A percentile compares a stretch with the other conserved stretches of the same genome.
Conservation (phyloP, 208 protist species). For the Leishmania arabica region DNA sequence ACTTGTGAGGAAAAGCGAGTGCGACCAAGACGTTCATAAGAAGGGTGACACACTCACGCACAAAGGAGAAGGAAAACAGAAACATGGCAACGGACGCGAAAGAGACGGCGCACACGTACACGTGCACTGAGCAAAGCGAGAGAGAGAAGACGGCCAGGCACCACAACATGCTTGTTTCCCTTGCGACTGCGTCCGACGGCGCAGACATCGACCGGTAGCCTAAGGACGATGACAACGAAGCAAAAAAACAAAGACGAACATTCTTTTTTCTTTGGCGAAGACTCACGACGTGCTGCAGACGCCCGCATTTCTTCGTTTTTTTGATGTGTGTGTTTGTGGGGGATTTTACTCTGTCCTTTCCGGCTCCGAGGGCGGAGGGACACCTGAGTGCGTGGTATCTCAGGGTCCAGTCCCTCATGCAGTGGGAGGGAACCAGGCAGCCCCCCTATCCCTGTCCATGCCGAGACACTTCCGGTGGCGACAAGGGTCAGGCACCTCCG, state of each 20-base stretch:
- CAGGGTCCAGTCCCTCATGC: neutral
- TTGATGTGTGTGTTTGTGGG: too few relatives aligned
- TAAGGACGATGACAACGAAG: neutral
- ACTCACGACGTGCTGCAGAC: neutral
- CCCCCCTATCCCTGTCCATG: neutral
- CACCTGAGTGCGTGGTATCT: neutral
- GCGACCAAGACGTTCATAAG: too few relatives aligned
- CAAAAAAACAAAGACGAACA: too few relatives aligned
- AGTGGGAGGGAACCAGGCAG: too few relatives aligned
- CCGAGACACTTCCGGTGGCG: neutral
- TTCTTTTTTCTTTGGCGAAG: neutral
- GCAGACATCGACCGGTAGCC: neutral
- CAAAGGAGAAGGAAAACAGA: neutral
- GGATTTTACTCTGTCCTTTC: neutral
- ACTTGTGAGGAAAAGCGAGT: too few relatives aligned
- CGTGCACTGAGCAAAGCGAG: neutral
- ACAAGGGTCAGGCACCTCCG: neutral
- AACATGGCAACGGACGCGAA: neutral
- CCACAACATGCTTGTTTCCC: neutral
- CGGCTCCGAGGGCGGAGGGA: neutral
- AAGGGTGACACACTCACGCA: too few relatives aligned
- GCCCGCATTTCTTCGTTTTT: neutral
- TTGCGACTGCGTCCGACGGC: neutral
- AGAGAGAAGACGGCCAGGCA: neutral
- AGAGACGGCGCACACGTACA: neutral